Evolutionary conservation across 305 asterid species (phyloP), one percentile per base, ranked within the genome.

Genomic region (Caryopteris hybrid): DNA sequence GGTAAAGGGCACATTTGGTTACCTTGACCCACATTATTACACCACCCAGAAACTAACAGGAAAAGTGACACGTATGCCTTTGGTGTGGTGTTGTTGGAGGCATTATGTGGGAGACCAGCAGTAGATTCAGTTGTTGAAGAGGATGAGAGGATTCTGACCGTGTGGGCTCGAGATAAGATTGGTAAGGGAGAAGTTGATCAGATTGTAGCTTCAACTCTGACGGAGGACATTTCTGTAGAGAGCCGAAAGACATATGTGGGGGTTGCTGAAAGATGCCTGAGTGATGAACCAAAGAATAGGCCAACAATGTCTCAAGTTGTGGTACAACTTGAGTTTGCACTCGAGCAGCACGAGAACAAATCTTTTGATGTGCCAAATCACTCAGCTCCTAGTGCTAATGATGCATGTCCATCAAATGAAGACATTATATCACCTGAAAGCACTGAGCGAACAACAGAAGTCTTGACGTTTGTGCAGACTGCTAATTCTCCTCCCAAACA

Each of bases 301-400:
- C 85, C 84, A 47, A 74, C 82, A 58, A 83, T 78, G 84, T 72
- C 82, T 58, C 78, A 78, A 54, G 78, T 83, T 17, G 84, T 81
- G 53, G 53, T 61, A 36, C 79, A 72, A 54, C 85, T 84, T 33
- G 89, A 81, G 74, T 10, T 12, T 64, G 82, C 79, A 2, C 71
- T 80, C 1, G 76, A 77, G 69, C 76, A 74, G 50, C 77, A 80
- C 21, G 76, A 71, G 21, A 54, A 6, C 42, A 31, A 8, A 45
- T 43, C 62, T 41, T 20, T 43, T 56, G 17, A 10, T 3, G 54
- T 38, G 31, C 18, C 66, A 39, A 70, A 48, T 38, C 53, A 60
- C 66, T 53, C 3, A 34, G 38, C 47, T 55, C 47, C 36, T 33
- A 66, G 3, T 69, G 58, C 58, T 43, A 25, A 20, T 47, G 54